phyloP scores from a whole-genome alignment of 345 rosid species.

The Psidium guajava region DNA sequence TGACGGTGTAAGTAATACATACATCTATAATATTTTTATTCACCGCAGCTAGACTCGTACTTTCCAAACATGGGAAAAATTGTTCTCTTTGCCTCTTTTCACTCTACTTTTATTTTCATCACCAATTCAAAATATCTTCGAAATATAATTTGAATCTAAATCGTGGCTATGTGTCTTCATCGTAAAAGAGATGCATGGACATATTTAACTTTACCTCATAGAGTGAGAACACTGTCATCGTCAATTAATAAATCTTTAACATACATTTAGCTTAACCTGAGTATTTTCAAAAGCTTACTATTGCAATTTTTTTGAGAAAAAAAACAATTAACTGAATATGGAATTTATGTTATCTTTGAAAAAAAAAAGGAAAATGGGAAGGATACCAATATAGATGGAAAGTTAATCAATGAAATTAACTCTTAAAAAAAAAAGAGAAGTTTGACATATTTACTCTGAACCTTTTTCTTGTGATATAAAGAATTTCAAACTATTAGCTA shows the following conservation, averaged over 20 bases:
- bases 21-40: background rate
- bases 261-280: accelerated
- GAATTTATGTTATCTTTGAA: background rate
- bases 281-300: background rate
- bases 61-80: background rate
- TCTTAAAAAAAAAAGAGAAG: too few species aligned
- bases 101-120: too few species aligned
- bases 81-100: too few species aligned
- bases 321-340: background rate
- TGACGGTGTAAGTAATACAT: too few species aligned
- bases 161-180: too few species aligned
- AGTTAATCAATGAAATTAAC: too few species aligned
- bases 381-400: background rate
- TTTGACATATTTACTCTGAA: too few species aligned
- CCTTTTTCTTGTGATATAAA: too few species aligned
- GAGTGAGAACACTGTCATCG: background rate
- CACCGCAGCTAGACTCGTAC: accelerated
- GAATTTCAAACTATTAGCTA: too few species aligned
- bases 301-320: background rate
- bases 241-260: background rate
- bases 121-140: too few species aligned
- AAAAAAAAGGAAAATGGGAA: background rate
- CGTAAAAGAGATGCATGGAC: too few species aligned
- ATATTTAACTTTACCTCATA: background rate
- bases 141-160: too few species aligned